Evolutionary conservation across 768 basidiomycete species (phyloP).

Genomic region (Cystobasidium ongulense): DNA sequence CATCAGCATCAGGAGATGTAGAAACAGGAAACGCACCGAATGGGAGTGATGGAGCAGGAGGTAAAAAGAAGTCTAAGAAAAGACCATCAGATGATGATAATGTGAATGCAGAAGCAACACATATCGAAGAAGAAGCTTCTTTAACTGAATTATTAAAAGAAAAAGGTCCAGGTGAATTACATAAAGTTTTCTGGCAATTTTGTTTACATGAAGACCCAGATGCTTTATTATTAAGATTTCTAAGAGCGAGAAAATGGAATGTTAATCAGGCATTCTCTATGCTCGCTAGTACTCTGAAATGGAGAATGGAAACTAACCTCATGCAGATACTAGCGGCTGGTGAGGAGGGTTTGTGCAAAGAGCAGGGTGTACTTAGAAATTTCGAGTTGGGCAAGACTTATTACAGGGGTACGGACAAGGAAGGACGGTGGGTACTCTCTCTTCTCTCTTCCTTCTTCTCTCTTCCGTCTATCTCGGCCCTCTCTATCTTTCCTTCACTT

Average conservation of each 20-base stretch:
- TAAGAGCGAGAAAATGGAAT: constrained; percentile 38
- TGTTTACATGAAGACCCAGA: not conserved
- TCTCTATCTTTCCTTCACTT: too few relatives aligned
- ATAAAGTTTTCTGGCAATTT: constrained; percentile 37
- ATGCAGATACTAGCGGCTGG: constrained; percentile 6
- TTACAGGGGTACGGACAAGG: constrained; percentile 24
- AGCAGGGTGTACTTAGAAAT: constrained; percentile 5
- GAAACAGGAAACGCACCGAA: not conserved
- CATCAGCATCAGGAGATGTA: not conserved
- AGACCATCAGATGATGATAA: constrained; percentile 3
- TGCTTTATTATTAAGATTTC: constrained; percentile 35
- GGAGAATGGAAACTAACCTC: constrained; percentile 24
- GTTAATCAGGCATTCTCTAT: constrained; percentile 3
- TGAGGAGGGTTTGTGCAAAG: constrained; percentile 27
- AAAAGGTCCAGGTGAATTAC: constrained; percentile 34
- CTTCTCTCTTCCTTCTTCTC: too few relatives aligned
- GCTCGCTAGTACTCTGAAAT: constrained; percentile 24
- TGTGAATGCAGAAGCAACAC: not conserved
- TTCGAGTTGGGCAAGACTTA: constrained; percentile 5
- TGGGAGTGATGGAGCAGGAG: not conserved
- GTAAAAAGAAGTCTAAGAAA: not conserved
- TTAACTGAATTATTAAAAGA: constrained; percentile 35
- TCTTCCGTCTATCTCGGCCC: too few relatives aligned
- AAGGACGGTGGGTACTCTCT: constrained; percentile 2
- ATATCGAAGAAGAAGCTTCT: constrained; percentile 25